These are phyloP conservation scores for Gossypium turneri DNA, from an alignment of 345 rosid species.

Conservation along the genomic window DNA sequence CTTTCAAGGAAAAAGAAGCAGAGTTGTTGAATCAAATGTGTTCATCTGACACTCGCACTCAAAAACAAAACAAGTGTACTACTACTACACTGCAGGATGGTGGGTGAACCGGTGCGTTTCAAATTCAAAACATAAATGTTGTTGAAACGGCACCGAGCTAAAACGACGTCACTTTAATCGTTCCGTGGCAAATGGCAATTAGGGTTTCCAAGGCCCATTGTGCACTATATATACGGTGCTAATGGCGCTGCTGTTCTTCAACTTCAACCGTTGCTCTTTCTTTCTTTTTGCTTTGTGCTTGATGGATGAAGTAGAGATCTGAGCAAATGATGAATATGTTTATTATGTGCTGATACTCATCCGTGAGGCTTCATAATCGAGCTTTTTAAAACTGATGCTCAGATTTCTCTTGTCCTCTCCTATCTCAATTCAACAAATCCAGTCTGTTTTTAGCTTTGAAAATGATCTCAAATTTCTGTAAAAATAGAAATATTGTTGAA, in stretches of 20 bases:
- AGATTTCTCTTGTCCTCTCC: not conserved
- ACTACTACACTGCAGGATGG: not conserved
- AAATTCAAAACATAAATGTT: not conserved
- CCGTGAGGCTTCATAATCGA: not conserved
- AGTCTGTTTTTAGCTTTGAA: too few species aligned
- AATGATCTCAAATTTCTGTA: too few species aligned
- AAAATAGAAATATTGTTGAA: too few species aligned
- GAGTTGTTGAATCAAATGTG: not conserved
- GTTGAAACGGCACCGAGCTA: too few species aligned
- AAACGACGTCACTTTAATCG: not conserved
- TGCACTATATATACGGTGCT: not conserved
- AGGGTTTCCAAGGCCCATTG: not conserved
- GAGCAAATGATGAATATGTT: slow-evolving; percentile 7
- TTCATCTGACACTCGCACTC: not conserved
- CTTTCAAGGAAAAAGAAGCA: not conserved
- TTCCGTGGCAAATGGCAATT: not conserved
- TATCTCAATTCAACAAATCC: too few species aligned
- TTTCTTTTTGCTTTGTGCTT: not conserved
- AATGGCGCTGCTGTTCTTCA: too few species aligned
- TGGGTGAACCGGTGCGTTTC: not conserved
- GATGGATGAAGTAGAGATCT: not conserved
- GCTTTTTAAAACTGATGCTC: slow-evolving; percentile 17
- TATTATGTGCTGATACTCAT: not conserved
- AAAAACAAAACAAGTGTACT: not conserved
- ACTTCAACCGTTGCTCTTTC: too few species aligned